phyloP scores from a whole-genome alignment of 306 rosid genomes.

The Alnus glutinosa region DNA sequence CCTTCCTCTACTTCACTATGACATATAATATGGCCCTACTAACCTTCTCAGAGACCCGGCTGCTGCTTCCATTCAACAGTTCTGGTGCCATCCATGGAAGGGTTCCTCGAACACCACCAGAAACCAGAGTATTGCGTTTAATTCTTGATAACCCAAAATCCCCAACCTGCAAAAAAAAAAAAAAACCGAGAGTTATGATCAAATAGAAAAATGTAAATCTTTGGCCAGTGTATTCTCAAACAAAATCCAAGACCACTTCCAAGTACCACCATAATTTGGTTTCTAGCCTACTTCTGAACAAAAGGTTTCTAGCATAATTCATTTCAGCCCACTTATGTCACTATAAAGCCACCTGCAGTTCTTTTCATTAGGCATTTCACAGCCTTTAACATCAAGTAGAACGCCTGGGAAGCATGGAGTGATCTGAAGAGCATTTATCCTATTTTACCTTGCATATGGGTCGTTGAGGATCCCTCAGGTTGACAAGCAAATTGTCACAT shows the following conservation, averaged over 20 bases:
- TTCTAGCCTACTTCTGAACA: not conserved
- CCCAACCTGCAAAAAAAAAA: constrained; percentile 23
- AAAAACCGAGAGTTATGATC: not conserved
- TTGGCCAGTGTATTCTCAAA: not conserved
- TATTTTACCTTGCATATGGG: constrained; percentile 41
- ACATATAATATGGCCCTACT: constrained; percentile 4
- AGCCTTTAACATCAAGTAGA: not conserved
- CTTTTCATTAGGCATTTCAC: constrained; percentile 1
- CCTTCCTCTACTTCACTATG: not conserved
- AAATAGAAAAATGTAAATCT: not conserved
- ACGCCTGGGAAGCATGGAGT: not conserved
- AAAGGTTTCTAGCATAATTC: not conserved
- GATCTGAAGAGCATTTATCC: not conserved
- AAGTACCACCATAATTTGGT: not conserved
- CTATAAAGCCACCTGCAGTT: not conserved
- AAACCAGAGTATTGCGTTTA: constrained; percentile 36
- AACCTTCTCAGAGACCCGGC: constrained; percentile 42
- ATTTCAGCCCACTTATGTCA: not conserved
- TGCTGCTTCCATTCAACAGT: constrained; percentile 39
- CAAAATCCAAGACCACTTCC: constrained; percentile 1
- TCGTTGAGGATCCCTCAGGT: constrained; percentile 39
- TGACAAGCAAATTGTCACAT: constrained; percentile 38
- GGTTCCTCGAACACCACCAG: constrained; percentile 43
- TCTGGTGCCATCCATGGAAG: constrained; percentile 45
- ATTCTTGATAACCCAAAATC: constrained; percentile 41